These are phyloP conservation scores for Pythium oligandrum DNA, from an alignment of 352 stramenopile genomes.

Conservation along the genomic window DNA sequence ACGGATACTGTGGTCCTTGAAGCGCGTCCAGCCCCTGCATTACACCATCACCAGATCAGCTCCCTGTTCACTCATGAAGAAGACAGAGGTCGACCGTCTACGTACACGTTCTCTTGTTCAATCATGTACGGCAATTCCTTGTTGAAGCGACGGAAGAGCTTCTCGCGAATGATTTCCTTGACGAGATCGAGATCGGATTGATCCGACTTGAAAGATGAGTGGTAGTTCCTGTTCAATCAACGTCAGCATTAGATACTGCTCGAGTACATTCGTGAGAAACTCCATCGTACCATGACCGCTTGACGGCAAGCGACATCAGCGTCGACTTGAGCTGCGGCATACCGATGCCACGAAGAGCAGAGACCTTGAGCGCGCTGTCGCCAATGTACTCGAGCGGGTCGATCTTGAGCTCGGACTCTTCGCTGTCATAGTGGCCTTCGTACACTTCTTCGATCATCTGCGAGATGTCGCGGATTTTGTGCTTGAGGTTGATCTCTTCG, in stretches of 20 bases:
- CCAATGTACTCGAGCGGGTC: slow-evolving; percentile 69
- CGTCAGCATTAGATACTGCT: background rate
- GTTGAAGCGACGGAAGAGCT: slow-evolving; percentile 85
- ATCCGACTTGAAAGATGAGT: slow-evolving; percentile 84
- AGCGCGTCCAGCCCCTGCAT: slow-evolving; percentile 73
- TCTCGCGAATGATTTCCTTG: slow-evolving; percentile 85
- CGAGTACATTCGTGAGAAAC: no score
- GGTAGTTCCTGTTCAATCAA: slow-evolving; percentile 48
- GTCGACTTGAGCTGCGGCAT: slow-evolving; percentile 64
- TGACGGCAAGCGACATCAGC: slow-evolving; percentile 58
- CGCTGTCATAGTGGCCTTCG: slow-evolving; percentile 50
- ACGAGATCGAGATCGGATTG: slow-evolving; percentile 79
- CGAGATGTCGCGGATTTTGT: slow-evolving; percentile 71
- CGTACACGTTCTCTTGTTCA: slow-evolving; percentile 72
- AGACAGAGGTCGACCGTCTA: background rate
- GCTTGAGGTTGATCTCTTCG: slow-evolving; percentile 49
- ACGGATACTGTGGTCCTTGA: slow-evolving; percentile 80
- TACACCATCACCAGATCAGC: background rate
- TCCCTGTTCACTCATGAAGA: slow-evolving; percentile 3
- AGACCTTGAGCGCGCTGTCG: slow-evolving; percentile 74
- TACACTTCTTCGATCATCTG: slow-evolving; percentile 84
- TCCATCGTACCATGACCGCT: slow-evolving; percentile 46
- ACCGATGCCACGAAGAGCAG: slow-evolving; percentile 63
- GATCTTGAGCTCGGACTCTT: slow-evolving; percentile 44
- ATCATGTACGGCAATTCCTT: slow-evolving; percentile 84